Base-by-base conservation (phyloP, 1,284 basidiomycete genomes). In the Papiliotrema terrestris region DNA sequence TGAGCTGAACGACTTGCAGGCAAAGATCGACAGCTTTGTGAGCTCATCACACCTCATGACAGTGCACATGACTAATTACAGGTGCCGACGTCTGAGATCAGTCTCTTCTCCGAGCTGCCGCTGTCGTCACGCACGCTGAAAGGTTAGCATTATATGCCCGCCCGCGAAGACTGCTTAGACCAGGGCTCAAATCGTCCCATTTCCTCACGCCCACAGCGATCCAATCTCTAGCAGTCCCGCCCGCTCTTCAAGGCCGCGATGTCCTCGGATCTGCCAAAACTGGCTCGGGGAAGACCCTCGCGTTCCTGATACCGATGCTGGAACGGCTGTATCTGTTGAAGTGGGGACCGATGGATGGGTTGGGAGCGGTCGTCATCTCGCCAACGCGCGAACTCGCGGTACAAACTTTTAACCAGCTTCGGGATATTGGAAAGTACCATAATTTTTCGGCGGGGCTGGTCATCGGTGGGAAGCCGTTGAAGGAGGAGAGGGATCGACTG, bases 361-460 rank as follows among this genome's bases (percentile, higher is more conserved):
- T 98, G 3, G 94, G 96, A 11, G 95, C 93, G 1, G 78, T 98
- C 45, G 85, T 98, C 62, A 91, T 98, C 61, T 94, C 91, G 2
- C 96, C 96, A 1, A 98, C 95, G 1, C 82, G 95, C 54, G 96
- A 98, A 78, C 79, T 98, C 51, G 93, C 94, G 1, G 89, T 97
- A 13, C 94, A 98, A 81, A 98, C 96, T 61, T 98, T 98, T 73
- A 92, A 95, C 54, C 94, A 98, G 5, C 78, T 98, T 11, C 84
- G 91, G 41, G 89, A 89, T 53, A 91, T 98, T 57, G 96, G 96
- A 2, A 86, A 87, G 49, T 86, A 86, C 68, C 95, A 98, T 71
- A 83, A 83, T 14, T 96, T 98, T 74, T 96, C 92, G 4, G 95
- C 95, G 0, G 95, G 95, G 1, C 79, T 98, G 19, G 88, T 98